These are phyloP conservation scores for Phytophthora boehmeriae DNA, from an alignment of 352 stramenopile genomes.

Conservation along the genomic window DNA sequence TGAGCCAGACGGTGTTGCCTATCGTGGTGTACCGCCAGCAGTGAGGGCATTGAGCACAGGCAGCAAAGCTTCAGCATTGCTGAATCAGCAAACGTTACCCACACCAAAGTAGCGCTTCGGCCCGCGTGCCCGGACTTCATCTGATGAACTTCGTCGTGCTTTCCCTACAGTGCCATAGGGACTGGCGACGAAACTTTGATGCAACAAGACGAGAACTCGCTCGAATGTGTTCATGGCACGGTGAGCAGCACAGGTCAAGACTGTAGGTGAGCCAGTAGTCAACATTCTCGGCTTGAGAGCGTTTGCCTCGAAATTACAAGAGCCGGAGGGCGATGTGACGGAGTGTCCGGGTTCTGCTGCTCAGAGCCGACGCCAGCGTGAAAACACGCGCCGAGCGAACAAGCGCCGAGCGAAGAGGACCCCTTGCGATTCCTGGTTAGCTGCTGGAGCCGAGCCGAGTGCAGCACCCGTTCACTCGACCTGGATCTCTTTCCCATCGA, in stretches of 20 bases:
- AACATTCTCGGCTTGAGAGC: not conserved
- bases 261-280: not conserved
- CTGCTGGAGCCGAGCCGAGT: slow-evolving; percentile 12
- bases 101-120: not conserved
- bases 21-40: too few species aligned
- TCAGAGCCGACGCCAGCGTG: not conserved
- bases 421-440: slow-evolving; percentile 23
- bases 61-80: slow-evolving; percentile 6
- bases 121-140: not conserved
- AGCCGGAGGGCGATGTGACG: not conserved
- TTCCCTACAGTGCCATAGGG: not conserved
- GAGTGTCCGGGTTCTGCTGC: not conserved
- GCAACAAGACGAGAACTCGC: not conserved
- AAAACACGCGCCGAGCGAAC: not conserved
- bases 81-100: not conserved
- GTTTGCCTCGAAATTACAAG: not conserved
- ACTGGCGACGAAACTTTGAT: not conserved
- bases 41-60: not conserved
- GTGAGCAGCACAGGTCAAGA: not conserved
- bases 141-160: not conserved
- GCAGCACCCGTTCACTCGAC: slow-evolving; percentile 8
- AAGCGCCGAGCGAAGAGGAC: not conserved
- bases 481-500: slow-evolving; percentile 30
- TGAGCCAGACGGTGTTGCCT: not conserved
- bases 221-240: not conserved